A percentile compares a stretch with the other conserved stretches of the same genome.
These are phyloP conservation scores for Tulasnella sp. DNA, from an alignment of 768 basidiomycete genomes.

Conservation along the genomic window DNA sequence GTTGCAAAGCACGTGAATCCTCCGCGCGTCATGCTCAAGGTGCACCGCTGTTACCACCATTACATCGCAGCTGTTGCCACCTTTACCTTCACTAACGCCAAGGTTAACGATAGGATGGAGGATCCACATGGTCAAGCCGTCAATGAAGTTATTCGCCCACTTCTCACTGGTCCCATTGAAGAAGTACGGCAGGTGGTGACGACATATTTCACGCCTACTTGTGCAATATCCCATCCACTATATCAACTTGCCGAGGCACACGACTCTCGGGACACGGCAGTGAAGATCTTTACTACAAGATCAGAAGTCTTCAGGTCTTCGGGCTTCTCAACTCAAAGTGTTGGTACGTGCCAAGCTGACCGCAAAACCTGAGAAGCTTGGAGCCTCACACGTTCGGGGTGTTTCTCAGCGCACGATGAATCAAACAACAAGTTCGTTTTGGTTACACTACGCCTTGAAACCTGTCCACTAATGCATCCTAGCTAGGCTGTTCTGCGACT, in stretches of 20 bases:
- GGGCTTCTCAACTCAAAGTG: neutral
- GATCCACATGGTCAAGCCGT: slow-evolving; percentile 8
- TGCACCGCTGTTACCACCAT: too few relatives aligned
- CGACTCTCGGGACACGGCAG: neutral
- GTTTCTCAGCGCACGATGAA: neutral
- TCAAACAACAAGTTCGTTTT: neutral
- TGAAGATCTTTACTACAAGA: slow-evolving; percentile 1
- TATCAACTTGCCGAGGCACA: neutral
- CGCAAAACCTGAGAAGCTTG: neutral
- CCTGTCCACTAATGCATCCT: too few relatives aligned
- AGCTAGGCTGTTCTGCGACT: slow-evolving; percentile 3
- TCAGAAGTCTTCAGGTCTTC: neutral
- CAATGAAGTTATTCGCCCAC: neutral
- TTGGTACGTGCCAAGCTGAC: neutral
- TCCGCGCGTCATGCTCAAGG: too few relatives aligned
- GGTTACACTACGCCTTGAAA: too few relatives aligned
- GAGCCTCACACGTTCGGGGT: neutral
- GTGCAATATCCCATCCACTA: slow-evolving; percentile 4
- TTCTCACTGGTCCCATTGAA: neutral
- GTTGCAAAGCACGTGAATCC: too few relatives aligned
- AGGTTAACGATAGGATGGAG: neutral
- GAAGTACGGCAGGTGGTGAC: neutral
- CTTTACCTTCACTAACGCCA: too few relatives aligned
- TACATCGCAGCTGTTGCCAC: too few relatives aligned
- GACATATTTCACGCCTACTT: slow-evolving; percentile 1